phyloP scores from a whole-genome alignment of 2,329 filamentous ascomycete species.

The Pyrenochaeta sp. region DNA sequence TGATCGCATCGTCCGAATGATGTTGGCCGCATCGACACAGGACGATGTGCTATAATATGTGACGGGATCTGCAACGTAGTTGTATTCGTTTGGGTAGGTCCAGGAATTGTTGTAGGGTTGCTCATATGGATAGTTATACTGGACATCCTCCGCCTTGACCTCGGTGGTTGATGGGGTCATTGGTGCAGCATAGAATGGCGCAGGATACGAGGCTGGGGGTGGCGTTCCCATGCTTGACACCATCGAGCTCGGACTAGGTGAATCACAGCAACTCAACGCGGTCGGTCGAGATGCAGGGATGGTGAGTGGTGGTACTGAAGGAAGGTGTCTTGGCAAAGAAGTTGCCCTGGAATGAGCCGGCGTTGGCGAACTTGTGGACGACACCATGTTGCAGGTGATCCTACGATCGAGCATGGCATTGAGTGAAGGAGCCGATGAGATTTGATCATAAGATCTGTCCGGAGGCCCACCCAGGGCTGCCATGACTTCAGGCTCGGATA shows the following conservation, averaged over 20 bases:
- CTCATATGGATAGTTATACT: slow-evolving; percentile 35
- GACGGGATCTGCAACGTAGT: slow-evolving; percentile 19
- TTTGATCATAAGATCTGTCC: slow-evolving; percentile 37
- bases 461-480: slow-evolving; percentile 33
- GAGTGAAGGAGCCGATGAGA: slow-evolving; percentile 37
- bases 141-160: slow-evolving; percentile 34
- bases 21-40: slow-evolving; percentile 54
- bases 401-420: slow-evolving; percentile 43
- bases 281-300: slow-evolving; percentile 31
- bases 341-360: slow-evolving; percentile 19
- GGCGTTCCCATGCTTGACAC: slow-evolving; percentile 43
- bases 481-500: slow-evolving; percentile 64
- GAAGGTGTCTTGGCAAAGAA: slow-evolving; percentile 25
- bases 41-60: slow-evolving; percentile 42
- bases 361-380: slow-evolving; percentile 28
- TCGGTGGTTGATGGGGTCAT: slow-evolving; percentile 29
- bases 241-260: slow-evolving; percentile 43
- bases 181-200: slow-evolving; percentile 31
- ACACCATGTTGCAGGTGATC: slow-evolving; percentile 28
- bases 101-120: slow-evolving; percentile 30
- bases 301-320: slow-evolving; percentile 29
- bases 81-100: slow-evolving; percentile 29
- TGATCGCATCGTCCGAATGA: slow-evolving; percentile 55
- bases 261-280: slow-evolving; percentile 35
- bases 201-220: slow-evolving; percentile 30